Base-by-base conservation (phyloP, 1,284 basidiomycete species). In the Phlebopus sp. region DNA sequence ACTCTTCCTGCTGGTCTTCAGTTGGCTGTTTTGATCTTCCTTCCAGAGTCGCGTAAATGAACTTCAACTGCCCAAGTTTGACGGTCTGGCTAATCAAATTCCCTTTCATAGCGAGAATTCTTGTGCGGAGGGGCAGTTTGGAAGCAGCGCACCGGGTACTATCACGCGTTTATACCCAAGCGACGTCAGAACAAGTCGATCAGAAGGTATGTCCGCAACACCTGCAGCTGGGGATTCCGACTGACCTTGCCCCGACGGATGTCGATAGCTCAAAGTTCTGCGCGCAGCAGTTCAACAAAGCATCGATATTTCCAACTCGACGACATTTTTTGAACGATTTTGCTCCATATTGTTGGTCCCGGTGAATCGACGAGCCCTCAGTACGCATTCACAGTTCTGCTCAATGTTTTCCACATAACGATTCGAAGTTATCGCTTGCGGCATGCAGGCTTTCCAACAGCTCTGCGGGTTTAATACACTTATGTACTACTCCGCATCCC, bases 361-460 rank as follows among this genome's bases (percentile, higher is more conserved):
- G 0, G 65, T 77, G 4, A 86, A 90, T 55, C 76, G 87, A 18
- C 74, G 87, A 31, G 87, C 87, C 5, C 70, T 90, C 44, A 80
- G 86, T 88, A 63, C 35, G 81, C 76, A 40, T 44, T 43, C 14
- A 35, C 35, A 19, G 11, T 21, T 18, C 21, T 17, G 11, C 43
- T 29, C 42, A 41, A 17, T 42, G n/a, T 48, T 9, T 23, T 41
- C 13, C 32, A 30, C 35, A 38, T 46, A 23, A 42, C 18, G 14
- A 4, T 15, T 9, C 14, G 10, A 39, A 87, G 84, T 86, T 54
- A 75, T 92, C 30, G 86, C 79, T 6, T 88, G 85, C 56, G 87
- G 86, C 29, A 78, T 92, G 60, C 89, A 92, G 69, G 87, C 85
- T 0, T 85, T 84, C 64, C 90, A 92, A 59, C 89, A 92, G 62